A percentile compares a stretch with the other conserved stretches of the same genome.
Evolutionary conservation across 2,329 filamentous ascomycete species (phyloP).

Genomic region (Aureobasidium pullulans): DNA sequence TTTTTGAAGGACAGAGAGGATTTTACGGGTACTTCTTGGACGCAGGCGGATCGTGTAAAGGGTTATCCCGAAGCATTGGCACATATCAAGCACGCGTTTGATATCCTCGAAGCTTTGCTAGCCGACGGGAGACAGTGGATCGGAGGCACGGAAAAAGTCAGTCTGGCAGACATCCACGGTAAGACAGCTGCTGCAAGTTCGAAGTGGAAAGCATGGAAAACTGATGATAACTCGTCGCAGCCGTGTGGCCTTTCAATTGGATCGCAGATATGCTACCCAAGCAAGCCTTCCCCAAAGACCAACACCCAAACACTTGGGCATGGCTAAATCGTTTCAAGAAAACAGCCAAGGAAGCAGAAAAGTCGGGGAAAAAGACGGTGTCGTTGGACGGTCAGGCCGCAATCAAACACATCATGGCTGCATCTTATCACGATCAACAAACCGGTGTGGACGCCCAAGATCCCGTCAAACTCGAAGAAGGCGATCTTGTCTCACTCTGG

Average conservation of each 20-base stretch:
- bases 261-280: slow-evolving; percentile 49
- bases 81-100: slow-evolving; percentile 48
- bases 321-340: slow-evolving; percentile 58
- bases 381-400: slow-evolving; percentile 50
- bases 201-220: neutral
- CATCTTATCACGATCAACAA: slow-evolving; percentile 41
- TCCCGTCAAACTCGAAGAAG: slow-evolving; percentile 46
- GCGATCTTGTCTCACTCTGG: slow-evolving; percentile 50
- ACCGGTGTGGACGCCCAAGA: slow-evolving; percentile 43
- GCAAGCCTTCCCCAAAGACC: slow-evolving; percentile 43
- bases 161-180: slow-evolving; percentile 58
- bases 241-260: slow-evolving; percentile 55
- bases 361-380: slow-evolving; percentile 32
- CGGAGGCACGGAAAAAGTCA: slow-evolving; percentile 44
- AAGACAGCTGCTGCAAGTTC: neutral
- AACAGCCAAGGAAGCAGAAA: slow-evolving; percentile 38
- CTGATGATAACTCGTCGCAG: neutral
- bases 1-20: slow-evolving; percentile 54
- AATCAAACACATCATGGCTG: slow-evolving; percentile 38
- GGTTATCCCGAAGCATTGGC: slow-evolving; percentile 50
- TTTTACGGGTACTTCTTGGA: slow-evolving; percentile 38
- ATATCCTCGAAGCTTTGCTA: slow-evolving; percentile 55
- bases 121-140: slow-evolving; percentile 62
- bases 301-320: slow-evolving; percentile 54
- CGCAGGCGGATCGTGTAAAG: slow-evolving; percentile 30